phyloP scores from a whole-genome alignment of 2,329 filamentous ascomycete genomes.

The Macrophomina pseudophaseolina region DNA sequence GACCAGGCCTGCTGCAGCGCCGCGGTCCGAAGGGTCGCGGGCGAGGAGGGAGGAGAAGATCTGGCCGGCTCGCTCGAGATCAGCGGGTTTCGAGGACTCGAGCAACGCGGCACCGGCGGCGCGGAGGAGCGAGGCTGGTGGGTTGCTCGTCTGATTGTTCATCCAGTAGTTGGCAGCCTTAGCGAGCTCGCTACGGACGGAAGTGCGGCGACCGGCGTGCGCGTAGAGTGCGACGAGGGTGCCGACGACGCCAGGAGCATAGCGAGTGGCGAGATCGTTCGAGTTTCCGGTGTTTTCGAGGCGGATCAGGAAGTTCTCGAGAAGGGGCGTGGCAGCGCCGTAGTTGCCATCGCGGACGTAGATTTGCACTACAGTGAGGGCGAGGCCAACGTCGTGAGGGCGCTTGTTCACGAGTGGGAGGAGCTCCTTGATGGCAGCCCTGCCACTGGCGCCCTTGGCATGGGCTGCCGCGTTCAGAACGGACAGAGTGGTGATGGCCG shows the following conservation, averaged over 20 bases:
- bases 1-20: conserved; percentile 81
- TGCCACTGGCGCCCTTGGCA: conserved; percentile 66
- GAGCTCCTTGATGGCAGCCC: conserved; percentile 71
- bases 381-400: conserved; percentile 78
- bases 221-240: conserved; percentile 80
- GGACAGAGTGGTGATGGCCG: conserved; percentile 61
- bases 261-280: conserved; percentile 71
- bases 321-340: conserved; percentile 72
- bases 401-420: conserved; percentile 72
- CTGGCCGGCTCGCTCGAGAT: conserved; percentile 73
- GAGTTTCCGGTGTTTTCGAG: conserved; percentile 67
- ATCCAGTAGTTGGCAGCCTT: conserved; percentile 83
- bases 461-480: conserved; percentile 77
- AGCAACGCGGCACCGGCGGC: conserved; percentile 85
- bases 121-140: conserved; percentile 68
- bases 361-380: conserved; percentile 80
- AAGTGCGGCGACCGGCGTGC: conserved; percentile 72
- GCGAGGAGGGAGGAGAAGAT: conserved; percentile 76
- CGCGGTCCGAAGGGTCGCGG: conserved; percentile 68
- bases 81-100: conserved; percentile 71
- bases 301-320: conserved; percentile 75
- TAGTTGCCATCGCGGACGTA: conserved; percentile 75
- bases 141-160: conserved; percentile 53
- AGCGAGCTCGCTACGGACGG: conserved; percentile 74
- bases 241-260: conserved; percentile 83